Conservation (phyloP, 2,329 filamentous ascomycete species). For the Penicillium sp. region DNA sequence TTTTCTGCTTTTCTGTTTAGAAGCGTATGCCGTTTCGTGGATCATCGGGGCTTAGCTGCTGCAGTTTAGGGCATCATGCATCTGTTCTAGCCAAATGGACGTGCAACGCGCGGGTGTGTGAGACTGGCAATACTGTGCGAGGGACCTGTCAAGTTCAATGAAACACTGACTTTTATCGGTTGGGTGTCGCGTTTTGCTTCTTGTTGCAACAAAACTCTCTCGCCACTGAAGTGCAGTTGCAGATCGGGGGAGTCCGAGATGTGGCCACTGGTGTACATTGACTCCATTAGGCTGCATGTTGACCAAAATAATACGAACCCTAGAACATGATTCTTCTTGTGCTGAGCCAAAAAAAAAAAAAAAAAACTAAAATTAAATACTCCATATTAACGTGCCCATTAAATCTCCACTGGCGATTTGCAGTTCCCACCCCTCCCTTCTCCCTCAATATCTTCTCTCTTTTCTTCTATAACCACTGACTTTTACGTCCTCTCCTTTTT, state of each 20-base stretch:
- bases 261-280: neutral
- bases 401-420: slow-evolving; percentile 10
- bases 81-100: slow-evolving; percentile 23
- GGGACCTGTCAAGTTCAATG: slow-evolving; percentile 11
- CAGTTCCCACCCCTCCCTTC: slow-evolving; percentile 20
- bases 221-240: slow-evolving; percentile 14
- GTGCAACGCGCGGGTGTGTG: slow-evolving; percentile 22
- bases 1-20: slow-evolving; percentile 2
- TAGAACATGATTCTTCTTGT: neutral
- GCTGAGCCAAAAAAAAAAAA: slow-evolving; percentile 2
- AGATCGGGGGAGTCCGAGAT: slow-evolving; percentile 24
- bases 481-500: slow-evolving; percentile 25
- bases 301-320: slow-evolving; percentile 9
- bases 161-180: slow-evolving; percentile 9
- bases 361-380: neutral
- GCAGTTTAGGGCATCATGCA: slow-evolving; percentile 30
- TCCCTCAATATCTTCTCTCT: slow-evolving; percentile 14
- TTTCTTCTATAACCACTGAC: slow-evolving; percentile 18
- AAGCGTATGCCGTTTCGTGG: slow-evolving; percentile 24
- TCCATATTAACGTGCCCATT: slow-evolving; percentile 16
- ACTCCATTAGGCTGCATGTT: slow-evolving; percentile 10
- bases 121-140: slow-evolving; percentile 19
- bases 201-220: slow-evolving; percentile 16
- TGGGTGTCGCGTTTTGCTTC: slow-evolving; percentile 1
- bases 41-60: slow-evolving; percentile 37